Evolutionary conservation across 2,329 filamentous ascomycete species (phyloP).

Genomic region (Aureobasidium melanogenum): DNA sequence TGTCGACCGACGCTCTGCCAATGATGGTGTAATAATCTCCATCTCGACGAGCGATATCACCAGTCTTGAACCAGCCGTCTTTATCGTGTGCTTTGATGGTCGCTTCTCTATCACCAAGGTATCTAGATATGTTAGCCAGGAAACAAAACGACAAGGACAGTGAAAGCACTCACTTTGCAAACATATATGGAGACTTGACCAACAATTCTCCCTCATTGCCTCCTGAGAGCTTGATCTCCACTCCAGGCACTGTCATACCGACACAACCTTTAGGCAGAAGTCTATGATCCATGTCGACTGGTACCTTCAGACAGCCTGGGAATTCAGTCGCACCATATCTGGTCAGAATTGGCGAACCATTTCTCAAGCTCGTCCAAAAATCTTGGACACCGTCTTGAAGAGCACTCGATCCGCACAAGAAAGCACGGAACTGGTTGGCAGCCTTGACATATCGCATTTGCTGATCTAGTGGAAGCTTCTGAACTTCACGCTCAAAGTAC

Average conservation of each 20-base stretch:
- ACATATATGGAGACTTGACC: conserved; percentile 29
- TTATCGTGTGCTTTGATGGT: not conserved
- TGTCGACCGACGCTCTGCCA: conserved; percentile 43
- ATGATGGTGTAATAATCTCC: conserved; percentile 44
- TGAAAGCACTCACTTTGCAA: conserved; percentile 23
- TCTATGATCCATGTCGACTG: conserved; percentile 27
- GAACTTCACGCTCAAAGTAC: conserved; percentile 31
- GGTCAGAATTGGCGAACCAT: conserved; percentile 30
- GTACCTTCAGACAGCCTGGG: conserved; percentile 40
- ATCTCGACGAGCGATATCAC: conserved; percentile 19
- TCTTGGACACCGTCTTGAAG: conserved; percentile 42
- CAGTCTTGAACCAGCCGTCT: not conserved
- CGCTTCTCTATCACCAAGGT: not conserved
- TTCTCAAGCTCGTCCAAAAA: conserved; percentile 40
- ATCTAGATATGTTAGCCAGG: not conserved
- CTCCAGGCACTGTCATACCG: conserved; percentile 39
- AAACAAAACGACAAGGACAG: not conserved
- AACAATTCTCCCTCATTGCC: conserved; percentile 43
- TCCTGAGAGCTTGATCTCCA: conserved; percentile 36
- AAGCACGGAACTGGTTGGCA: conserved; percentile 32
- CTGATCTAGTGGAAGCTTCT: conserved; percentile 22
- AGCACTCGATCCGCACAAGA: conserved; percentile 40
- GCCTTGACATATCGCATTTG: conserved; percentile 33
- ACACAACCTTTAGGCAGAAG: conserved; percentile 32
- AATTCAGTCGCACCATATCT: conserved; percentile 45